A percentile compares a stretch with the other conserved stretches of the same genome.
Conservation (phyloP, 2,329 filamentous ascomycete species). For the Davidsoniella eucalypti region DNA sequence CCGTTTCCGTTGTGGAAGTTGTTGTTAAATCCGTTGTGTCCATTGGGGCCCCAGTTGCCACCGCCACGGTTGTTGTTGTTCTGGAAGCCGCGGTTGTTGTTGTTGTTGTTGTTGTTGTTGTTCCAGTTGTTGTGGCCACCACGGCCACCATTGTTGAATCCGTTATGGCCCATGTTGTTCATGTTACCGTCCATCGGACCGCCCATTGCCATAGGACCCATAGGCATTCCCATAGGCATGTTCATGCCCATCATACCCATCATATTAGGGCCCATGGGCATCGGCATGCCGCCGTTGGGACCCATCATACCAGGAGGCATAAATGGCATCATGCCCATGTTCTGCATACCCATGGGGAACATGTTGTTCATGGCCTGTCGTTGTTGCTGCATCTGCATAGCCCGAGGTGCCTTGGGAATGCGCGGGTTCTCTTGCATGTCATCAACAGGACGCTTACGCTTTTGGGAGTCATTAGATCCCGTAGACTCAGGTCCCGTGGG, state of each 20-base stretch:
- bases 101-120: conserved; percentile 14
- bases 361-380: conserved; percentile 30
- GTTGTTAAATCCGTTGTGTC: conserved; percentile 17
- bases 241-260: conserved; percentile 24
- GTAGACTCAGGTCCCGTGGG: background rate
- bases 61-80: conserved; percentile 17
- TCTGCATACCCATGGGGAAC: conserved; percentile 24
- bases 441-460: conserved; percentile 65
- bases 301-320: conserved; percentile 12
- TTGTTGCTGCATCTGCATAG: conserved; percentile 41
- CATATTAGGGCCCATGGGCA: conserved; percentile 16
- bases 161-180: conserved; percentile 11
- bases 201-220: conserved; percentile 6
- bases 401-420: conserved; percentile 48
- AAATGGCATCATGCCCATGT: conserved; percentile 24
- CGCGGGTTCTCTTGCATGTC: conserved; percentile 47
- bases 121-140: conserved; percentile 12
- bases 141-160: conserved; percentile 13
- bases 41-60: conserved; percentile 3
- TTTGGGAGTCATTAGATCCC: conserved; percentile 27
- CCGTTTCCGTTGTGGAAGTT: conserved; percentile 1
- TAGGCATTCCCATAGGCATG: conserved; percentile 10
- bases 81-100: conserved; percentile 11
- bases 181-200: background rate
- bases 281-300: conserved; percentile 13